Conservation (phyloP, 228 moss, liverwort and hornwort species). For the Sphagnum magellanicum region DNA sequence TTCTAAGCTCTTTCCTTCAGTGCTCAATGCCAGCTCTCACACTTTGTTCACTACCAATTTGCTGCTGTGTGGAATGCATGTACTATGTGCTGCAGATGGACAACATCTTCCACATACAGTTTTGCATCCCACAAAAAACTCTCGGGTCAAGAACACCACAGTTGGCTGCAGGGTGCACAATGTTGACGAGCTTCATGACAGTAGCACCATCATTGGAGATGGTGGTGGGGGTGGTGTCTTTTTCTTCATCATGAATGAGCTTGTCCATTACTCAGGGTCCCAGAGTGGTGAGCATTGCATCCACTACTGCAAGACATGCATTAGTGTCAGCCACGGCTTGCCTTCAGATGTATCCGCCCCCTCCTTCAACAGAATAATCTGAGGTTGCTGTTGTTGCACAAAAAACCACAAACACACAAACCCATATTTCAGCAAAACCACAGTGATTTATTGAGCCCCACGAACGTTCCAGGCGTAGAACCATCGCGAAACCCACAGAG, state of each 20-base stretch:
- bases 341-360: slow-evolving; percentile 97
- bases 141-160: slow-evolving; percentile 89
- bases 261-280: slow-evolving; percentile 99
- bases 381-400: slow-evolving; percentile 70
- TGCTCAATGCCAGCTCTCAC: slow-evolving; percentile 78
- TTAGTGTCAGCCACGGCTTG: slow-evolving; percentile 98
- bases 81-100: slow-evolving; percentile 89
- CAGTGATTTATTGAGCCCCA: too few species aligned
- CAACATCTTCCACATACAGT: slow-evolving; percentile 93
- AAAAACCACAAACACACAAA: too few species aligned
- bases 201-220: slow-evolving; percentile 99
- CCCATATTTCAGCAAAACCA: too few species aligned
- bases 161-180: slow-evolving; percentile 98
- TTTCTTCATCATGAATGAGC: slow-evolving; percentile 83
- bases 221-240: slow-evolving; percentile 36
- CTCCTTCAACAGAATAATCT: slow-evolving; percentile 95
- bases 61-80: slow-evolving; percentile 71
- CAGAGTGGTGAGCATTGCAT: slow-evolving; percentile 83
- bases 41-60: slow-evolving; percentile 76
- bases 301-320: slow-evolving; percentile 96
- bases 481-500: too few species aligned
- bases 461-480: too few species aligned
- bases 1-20: slow-evolving; percentile 82
- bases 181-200: slow-evolving; percentile 97
- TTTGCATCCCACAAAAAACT: slow-evolving; percentile 92